Percentiles rank a stretch among this genome's conserved stretches.
phyloP scores from a whole-genome alignment of 2,329 filamentous ascomycete genomes.

The Rutstroemia sp. region DNA sequence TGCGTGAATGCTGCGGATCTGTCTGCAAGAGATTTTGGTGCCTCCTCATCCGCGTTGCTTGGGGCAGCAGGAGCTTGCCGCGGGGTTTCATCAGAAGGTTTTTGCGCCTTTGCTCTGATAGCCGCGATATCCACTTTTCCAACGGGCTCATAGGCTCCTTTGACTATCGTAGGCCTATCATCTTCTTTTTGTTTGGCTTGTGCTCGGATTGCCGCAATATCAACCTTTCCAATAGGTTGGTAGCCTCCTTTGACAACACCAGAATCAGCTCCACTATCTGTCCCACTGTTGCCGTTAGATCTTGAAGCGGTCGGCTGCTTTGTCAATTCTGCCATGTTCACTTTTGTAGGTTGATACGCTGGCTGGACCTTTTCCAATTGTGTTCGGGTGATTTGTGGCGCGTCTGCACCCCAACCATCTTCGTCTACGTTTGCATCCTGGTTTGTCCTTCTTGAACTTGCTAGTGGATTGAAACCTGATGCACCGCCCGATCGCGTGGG shows the following conservation, averaged over 20 bases:
- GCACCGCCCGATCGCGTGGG: slow-evolving; percentile 52
- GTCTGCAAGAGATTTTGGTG: slow-evolving; percentile 62
- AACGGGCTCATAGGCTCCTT: slow-evolving; percentile 88
- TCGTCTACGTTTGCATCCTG: slow-evolving; percentile 55
- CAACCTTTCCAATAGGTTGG: slow-evolving; percentile 93
- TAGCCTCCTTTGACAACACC: slow-evolving; percentile 82
- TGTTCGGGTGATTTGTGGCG: slow-evolving; percentile 79
- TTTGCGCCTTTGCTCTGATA: slow-evolving; percentile 78
- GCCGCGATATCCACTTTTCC: slow-evolving; percentile 97
- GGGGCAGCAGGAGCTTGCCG: slow-evolving; percentile 35
- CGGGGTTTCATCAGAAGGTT: slow-evolving; percentile 37
- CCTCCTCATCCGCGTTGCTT: slow-evolving; percentile 37
- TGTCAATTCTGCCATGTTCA: slow-evolving; percentile 82
- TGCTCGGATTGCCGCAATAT: slow-evolving; percentile 82
- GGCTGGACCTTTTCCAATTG: slow-evolving; percentile 87
- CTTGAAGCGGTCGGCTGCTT: slow-evolving; percentile 58
- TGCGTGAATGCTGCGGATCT: slow-evolving; percentile 65
- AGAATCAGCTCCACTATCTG: slow-evolving; percentile 36
- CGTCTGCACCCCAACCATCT: slow-evolving; percentile 93
- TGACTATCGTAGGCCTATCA: slow-evolving; percentile 76
- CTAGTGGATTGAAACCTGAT: slow-evolving; percentile 56
- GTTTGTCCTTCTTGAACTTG: slow-evolving; percentile 51
- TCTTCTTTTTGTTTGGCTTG: slow-evolving; percentile 64
- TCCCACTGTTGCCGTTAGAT: slow-evolving; percentile 41
- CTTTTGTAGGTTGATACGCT: slow-evolving; percentile 91